phyloP scores from a whole-genome alignment of 768 basidiomycete genomes.

The Trametes punicea region DNA sequence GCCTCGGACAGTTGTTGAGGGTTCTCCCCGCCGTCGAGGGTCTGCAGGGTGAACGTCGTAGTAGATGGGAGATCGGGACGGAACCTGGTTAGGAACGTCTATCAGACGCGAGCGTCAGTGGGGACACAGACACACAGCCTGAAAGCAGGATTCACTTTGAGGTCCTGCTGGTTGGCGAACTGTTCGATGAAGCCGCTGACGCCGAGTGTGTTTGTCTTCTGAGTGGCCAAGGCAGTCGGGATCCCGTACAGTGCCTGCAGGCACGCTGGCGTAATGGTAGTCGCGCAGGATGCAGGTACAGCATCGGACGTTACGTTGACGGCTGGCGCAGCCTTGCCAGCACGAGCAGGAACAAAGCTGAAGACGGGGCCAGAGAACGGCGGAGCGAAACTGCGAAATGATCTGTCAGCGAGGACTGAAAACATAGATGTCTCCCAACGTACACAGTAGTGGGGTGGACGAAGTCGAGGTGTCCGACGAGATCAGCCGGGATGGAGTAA shows the following conservation, averaged over 20 bases:
- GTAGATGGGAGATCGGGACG: conserved; percentile 25
- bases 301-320: conserved; percentile 27
- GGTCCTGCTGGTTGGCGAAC: conserved; percentile 31
- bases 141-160: conserved; percentile 17
- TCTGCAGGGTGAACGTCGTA: conserved; percentile 26
- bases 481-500: conserved; percentile 35
- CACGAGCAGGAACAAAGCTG: conserved; percentile 26
- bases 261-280: conserved; percentile 29
- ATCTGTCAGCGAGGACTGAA: conserved; percentile 21
- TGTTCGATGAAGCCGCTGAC: conserved; percentile 35
- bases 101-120: conserved; percentile 34
- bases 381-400: conserved; percentile 35
- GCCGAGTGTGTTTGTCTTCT: conserved; percentile 27
- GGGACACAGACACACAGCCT: conserved; percentile 14
- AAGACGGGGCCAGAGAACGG: conserved; percentile 16
- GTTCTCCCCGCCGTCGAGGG: conserved; percentile 31
- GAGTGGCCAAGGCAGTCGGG: conserved; percentile 30
- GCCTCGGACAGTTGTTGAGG: conserved; percentile 24
- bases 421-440: too few species aligned
- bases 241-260: conserved; percentile 36
- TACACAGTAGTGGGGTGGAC: conserved; percentile 30
- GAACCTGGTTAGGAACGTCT: conserved; percentile 27
- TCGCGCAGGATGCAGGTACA: conserved; percentile 28
- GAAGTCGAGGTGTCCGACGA: conserved; percentile 30
- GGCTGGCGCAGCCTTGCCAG: neutral